These are phyloP conservation scores for Naumovozyma dairenensis DNA, from an alignment of 805 yeast genomes.

Conservation along the genomic window DNA sequence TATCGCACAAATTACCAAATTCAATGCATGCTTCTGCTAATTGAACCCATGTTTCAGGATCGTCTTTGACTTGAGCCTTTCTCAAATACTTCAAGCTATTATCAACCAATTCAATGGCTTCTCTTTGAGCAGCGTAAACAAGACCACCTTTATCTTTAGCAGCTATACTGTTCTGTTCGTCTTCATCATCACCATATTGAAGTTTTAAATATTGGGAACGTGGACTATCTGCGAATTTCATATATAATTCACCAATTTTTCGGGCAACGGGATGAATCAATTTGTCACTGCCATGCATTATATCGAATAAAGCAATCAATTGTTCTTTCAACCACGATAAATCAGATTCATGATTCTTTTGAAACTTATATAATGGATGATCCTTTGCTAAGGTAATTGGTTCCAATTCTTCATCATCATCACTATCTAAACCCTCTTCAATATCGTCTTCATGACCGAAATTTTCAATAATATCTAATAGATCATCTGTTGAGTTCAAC, in stretches of 20 bases:
- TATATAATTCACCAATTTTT: slow-evolving; percentile 50
- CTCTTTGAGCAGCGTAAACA: slow-evolving; percentile 36
- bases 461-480: slow-evolving; percentile 55
- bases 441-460: slow-evolving; percentile 47
- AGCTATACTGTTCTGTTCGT: slow-evolving; percentile 25
- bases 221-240: slow-evolving; percentile 58
- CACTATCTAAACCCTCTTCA: slow-evolving; percentile 53
- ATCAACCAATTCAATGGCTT: slow-evolving; percentile 38
- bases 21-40: slow-evolving; percentile 80
- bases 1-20: slow-evolving; percentile 62
- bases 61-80: slow-evolving; percentile 56
- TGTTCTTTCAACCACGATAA: slow-evolving; percentile 38
- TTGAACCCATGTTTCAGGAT: slow-evolving; percentile 73
- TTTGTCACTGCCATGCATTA: slow-evolving; percentile 8
- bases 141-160: slow-evolving; percentile 13
- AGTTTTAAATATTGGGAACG: slow-evolving; percentile 44
- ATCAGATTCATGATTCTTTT: slow-evolving; percentile 33
- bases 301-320: slow-evolving; percentile 16
- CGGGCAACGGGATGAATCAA: slow-evolving; percentile 36
- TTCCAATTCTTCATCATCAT: slow-evolving; percentile 33
- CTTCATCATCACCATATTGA: slow-evolving; percentile 44
- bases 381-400: slow-evolving; percentile 32
- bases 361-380: slow-evolving; percentile 48
- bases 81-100: slow-evolving; percentile 50
- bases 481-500: slow-evolving; percentile 53